phyloP scores from a whole-genome alignment of 345 rosid species.

The Microthlaspi erraticum region DNA sequence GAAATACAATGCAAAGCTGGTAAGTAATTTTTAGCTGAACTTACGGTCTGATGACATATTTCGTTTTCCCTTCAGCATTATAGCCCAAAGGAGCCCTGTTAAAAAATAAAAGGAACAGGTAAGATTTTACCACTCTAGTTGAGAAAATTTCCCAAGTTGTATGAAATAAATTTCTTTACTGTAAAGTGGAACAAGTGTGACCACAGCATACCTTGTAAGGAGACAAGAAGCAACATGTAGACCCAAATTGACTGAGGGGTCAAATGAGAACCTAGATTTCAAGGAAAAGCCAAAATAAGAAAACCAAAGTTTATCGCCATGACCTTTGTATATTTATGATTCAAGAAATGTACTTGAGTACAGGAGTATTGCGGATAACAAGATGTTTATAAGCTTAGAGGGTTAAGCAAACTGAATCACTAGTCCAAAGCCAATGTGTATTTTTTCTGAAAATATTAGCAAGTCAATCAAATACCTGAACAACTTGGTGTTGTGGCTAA shows the following conservation, averaged over 20 bases:
- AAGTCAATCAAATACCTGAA: slow-evolving; percentile 63
- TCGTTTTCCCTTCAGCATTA: slow-evolving; percentile 82
- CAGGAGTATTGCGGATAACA: not conserved
- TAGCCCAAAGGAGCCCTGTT: slow-evolving; percentile 85
- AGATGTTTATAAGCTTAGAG: slow-evolving; percentile 2
- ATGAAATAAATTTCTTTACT: slow-evolving; percentile 1
- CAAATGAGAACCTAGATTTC: slow-evolving; percentile 82
- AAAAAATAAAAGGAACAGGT: slow-evolving; percentile 20
- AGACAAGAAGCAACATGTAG: slow-evolving; percentile 90
- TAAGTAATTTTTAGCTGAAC: slow-evolving; percentile 42
- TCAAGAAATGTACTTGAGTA: not conserved
- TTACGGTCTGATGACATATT: slow-evolving; percentile 94
- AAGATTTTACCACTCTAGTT: not conserved
- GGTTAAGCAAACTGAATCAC: slow-evolving; percentile 16
- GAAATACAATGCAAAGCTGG: slow-evolving; percentile 20
- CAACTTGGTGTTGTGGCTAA: slow-evolving; percentile 86
- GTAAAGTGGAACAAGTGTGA: slow-evolving; percentile 7
- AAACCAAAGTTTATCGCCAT: slow-evolving; percentile 12
- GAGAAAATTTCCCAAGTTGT: not conserved
- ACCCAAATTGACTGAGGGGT: slow-evolving; percentile 77
- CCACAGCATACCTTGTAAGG: slow-evolving; percentile 67
- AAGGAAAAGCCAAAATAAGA: slow-evolving; percentile 29
- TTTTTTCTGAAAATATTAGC: not conserved
- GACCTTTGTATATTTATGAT: not conserved
- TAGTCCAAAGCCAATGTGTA: not conserved